These are phyloP conservation scores for Kuraishia capsulata DNA, from an alignment of 805 yeast species.

Conservation along the genomic window DNA sequence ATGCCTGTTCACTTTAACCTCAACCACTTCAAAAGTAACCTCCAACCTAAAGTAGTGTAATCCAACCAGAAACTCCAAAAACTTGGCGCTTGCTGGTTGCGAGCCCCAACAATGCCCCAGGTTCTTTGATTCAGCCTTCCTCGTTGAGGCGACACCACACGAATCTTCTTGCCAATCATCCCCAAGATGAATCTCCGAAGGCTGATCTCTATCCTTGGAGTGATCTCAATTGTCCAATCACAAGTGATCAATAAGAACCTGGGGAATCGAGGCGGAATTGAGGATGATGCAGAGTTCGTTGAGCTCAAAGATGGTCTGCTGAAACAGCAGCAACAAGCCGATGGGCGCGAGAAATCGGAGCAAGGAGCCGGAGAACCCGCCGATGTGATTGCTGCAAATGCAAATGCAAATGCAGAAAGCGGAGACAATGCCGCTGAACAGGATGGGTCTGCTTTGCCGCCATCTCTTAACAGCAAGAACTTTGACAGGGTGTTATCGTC, in stretches of 20 bases:
- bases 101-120: too few species aligned
- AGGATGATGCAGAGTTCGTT: not conserved
- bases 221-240: not conserved
- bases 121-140: too few species aligned
- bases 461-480: constrained; percentile 33
- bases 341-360: not conserved
- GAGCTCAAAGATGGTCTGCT: not conserved
- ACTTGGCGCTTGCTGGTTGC: too few species aligned
- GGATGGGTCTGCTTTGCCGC: constrained; percentile 38
- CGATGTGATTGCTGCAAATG: not conserved
- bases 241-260: not conserved
- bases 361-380: not conserved
- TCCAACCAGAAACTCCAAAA: too few species aligned
- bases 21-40: too few species aligned
- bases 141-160: too few species aligned
- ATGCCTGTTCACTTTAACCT: too few species aligned
- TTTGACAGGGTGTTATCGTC: constrained; percentile 41
- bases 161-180: not conserved
- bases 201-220: not conserved
- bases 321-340: not conserved
- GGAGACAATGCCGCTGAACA: too few species aligned
- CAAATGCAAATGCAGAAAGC: constrained; percentile 1
- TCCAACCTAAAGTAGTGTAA: too few species aligned
- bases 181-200: not conserved
- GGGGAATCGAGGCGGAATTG: not conserved